Conservation (phyloP, 139 green algal species). For the Eudorina sp. region DNA sequence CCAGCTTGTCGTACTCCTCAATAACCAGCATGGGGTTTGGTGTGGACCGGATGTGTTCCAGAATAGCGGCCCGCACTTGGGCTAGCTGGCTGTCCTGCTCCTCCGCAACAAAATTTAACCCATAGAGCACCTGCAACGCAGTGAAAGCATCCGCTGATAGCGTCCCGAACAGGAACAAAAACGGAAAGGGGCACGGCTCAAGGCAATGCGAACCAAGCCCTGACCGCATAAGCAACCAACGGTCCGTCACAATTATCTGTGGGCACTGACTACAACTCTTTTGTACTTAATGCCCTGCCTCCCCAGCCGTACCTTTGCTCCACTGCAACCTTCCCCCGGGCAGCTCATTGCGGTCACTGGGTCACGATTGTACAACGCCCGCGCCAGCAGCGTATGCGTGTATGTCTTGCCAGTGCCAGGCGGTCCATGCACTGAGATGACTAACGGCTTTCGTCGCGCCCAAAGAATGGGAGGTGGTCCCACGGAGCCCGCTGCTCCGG, state of each 20-base stretch:
- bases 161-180: no score
- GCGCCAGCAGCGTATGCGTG: slow-evolving; percentile 81
- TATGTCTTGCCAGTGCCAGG: slow-evolving; percentile 94
- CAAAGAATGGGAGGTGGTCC: no score
- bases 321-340: slow-evolving; percentile 52
- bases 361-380: slow-evolving; percentile 82
- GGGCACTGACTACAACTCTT: no score
- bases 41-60: slow-evolving; percentile 69
- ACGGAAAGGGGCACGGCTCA: no score
- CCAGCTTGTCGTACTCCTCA: slow-evolving; percentile 98
- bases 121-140: slow-evolving; percentile 87
- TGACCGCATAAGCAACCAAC: no score
- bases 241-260: no score
- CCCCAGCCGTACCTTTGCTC: slow-evolving; percentile 37
- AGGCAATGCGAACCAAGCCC: no score
- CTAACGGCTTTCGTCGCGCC: slow-evolving; percentile 80
- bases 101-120: slow-evolving; percentile 79
- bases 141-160: no score
- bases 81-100: slow-evolving; percentile 75
- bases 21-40: slow-evolving; percentile 90
- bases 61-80: slow-evolving; percentile 65
- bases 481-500: not conserved
- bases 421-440: slow-evolving; percentile 90
- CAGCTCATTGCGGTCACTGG: slow-evolving; percentile 40
- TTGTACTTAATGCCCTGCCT: no score